Evolutionary conservation across 305 asterid species (phyloP), one percentile per base, ranked within the genome.

Genomic region (Fraxinus platypoda): DNA sequence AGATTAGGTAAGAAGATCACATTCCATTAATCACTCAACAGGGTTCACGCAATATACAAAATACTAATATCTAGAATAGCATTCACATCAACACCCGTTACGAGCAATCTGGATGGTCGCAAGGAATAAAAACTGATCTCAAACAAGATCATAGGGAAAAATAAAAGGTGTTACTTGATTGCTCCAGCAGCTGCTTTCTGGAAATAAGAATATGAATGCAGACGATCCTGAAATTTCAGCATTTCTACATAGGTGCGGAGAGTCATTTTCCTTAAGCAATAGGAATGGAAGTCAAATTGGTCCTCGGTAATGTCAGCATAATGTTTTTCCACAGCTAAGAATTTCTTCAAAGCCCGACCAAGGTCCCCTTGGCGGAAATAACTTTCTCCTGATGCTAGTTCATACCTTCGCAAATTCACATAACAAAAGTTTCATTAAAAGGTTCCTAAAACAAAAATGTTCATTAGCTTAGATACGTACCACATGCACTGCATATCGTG

Each of bases 401-500:
- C 99, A 91, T 92, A 97, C 99, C 99, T 96, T 87, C 41, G 35
- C 75, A 66, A 81, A 86, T 84, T 21, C 57, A 75, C 25, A 80
- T 81, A 35, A 86, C 59, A 75, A 52, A 25, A 46, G 75, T 57
- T 80, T 83, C 54, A 78, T 64, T 19, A 72, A 78, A 83, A 17
- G 71, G 49, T 80, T 59, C 70, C 72, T 74, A 72, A 49, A 78
- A 31, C 38, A 33, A 43, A 81, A 2, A 15, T 13, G 21, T 62
- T 78, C 33, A 52, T 82, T 37, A 78, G 77, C 66, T 62, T 46
- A 81, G 81, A 88, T 82, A 84, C 93, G 26, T 57, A 94, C 99
- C 99, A 97, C 98, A 97, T 97, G 98, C 99, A 97, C 89, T 97
- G 99, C 99, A 97, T 97, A 90, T 97, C 99, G 74, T 94, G 93